Base-by-base conservation (phyloP, 2,329 filamentous ascomycete genomes). In the Orbilia oligospora region DNA sequence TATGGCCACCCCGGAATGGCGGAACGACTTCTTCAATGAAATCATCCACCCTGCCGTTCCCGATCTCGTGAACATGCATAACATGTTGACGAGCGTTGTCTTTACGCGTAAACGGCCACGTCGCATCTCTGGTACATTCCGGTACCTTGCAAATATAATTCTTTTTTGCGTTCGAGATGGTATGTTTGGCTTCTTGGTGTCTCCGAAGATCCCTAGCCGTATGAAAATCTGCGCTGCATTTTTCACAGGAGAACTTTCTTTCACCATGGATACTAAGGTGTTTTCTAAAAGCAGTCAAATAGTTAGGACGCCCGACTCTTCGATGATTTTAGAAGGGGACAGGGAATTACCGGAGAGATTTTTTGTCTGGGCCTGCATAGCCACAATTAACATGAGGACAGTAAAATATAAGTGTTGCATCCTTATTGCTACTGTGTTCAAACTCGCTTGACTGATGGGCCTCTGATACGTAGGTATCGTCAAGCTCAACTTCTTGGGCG, bases 11-110 rank as follows among this genome's bases (percentile, higher is more conserved):
- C 20, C 51, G 51, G 10, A 33, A 55, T 18, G n/a, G 14, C 2
- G 14, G 22, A 1, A 18, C 10, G 5, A 75, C 46, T 44, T 69
- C 71, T 14, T 33, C 33, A 18, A 75, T 69, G 18, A 64, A 38
- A 9, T 58, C 44, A 12, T 75, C 53, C 8, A 53, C 49, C 5
- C 44, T 18, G 2, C 5, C 24, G 16, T 51, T 20, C n/a, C 8
- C 22, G 2, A 66, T 30, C 8, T 22, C 18, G 14, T 76, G 71
- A 2, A 76, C 71, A 0, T 46, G 10, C 16, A 20, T 36, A 55
- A 76, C 41, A 46, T 76, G 72, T 6, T 76, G 56, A 24, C 46
- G 38, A 5, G 65, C 71, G 22, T 76, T 76, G 30, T 76, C 71
- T 22, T 48, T 76, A 16, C 71, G 33, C 1, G 48, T 55, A 36